Evolutionary conservation across 163 green algal species (phyloP).

Genomic region (Chloroidium sp.): DNA sequence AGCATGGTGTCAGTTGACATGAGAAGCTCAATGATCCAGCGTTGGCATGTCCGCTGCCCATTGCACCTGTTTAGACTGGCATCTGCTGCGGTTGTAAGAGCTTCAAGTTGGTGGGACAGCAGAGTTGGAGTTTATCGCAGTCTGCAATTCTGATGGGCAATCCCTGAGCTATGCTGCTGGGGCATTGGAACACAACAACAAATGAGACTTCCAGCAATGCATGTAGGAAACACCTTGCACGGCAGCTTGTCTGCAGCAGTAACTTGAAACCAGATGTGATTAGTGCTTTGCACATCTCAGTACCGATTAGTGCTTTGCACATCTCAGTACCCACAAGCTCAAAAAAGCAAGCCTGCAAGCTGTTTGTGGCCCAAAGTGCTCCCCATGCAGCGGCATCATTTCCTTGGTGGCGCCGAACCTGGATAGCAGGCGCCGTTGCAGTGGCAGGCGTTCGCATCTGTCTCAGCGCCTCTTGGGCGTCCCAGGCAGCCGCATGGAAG

Average conservation of each 20-base stretch:
- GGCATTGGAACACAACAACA: too few species aligned
- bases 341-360: not conserved
- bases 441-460: not conserved
- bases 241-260: not conserved
- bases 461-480: slow-evolving; percentile 17
- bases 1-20: not conserved
- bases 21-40: not conserved
- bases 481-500: slow-evolving; percentile 10
- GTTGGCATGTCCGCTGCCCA: not conserved
- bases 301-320: not conserved
- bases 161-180: too few species aligned
- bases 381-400: not conserved
- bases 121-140: too few species aligned
- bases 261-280: not conserved
- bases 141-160: too few species aligned
- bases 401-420: slow-evolving; percentile 2
- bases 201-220: too few species aligned
- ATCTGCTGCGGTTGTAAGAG: too few species aligned
- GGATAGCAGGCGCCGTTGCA: slow-evolving; percentile 15
- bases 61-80: not conserved
- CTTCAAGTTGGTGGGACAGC: too few species aligned
- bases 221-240: not conserved
- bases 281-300: not conserved
- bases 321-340: not conserved
- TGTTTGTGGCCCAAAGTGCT: not conserved